These are phyloP conservation scores for Cydonia oblonga DNA, from an alignment of 331 rosid genomes.

Conservation along the genomic window DNA sequence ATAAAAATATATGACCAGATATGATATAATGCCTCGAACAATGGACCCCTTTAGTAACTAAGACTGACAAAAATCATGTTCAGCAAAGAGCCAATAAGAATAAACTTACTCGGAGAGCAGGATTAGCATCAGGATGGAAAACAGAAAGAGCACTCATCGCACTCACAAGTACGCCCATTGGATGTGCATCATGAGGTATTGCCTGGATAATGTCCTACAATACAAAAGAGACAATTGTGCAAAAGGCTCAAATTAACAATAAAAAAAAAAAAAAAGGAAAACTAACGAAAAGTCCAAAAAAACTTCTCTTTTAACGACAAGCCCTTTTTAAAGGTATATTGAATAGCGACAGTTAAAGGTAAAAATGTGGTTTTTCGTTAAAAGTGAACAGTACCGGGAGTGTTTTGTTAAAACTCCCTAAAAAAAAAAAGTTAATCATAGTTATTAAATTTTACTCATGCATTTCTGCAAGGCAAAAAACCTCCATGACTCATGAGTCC, in stretches of 20 bases:
- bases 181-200: conserved; percentile 97
- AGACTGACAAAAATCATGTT: neutral
- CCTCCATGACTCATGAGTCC: neutral
- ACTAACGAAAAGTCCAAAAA: no score
- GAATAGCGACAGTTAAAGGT: no score
- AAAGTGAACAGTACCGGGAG: no score
- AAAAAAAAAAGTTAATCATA: no score
- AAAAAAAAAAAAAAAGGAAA: neutral
- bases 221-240: conserved; percentile 8
- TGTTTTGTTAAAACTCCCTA: no score
- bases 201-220: conserved; percentile 73
- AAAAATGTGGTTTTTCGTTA: no score
- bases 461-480: neutral
- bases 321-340: no score
- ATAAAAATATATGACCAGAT: neutral
- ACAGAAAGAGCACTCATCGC: conserved; percentile 80
- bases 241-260: neutral
- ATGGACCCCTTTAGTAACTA: neutral
- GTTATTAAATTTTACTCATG: neutral
- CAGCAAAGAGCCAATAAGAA: conserved; percentile 2
- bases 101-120: conserved; percentile 69
- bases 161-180: conserved; percentile 84
- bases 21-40: neutral
- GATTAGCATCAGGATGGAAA: conserved; percentile 90
- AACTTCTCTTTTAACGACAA: no score